Base-by-base conservation (phyloP, 306 rosid genomes). In the Potentilla sterilis region DNA sequence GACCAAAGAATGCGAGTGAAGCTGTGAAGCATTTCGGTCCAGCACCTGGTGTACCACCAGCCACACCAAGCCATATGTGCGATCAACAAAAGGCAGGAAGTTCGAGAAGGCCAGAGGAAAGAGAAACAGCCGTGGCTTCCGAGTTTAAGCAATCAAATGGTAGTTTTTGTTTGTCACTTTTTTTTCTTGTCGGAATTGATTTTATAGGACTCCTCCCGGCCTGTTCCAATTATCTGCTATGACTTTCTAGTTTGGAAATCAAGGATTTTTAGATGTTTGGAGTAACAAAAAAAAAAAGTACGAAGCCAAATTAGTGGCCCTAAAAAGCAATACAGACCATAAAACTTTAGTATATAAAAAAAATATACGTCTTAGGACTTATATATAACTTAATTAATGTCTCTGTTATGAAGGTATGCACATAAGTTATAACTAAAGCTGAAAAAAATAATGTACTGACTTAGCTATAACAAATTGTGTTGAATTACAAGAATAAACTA, bases 1-100 rank as follows among this genome's bases (percentile, higher is more conserved):
- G 89, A n/a, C 89, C 86, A 1, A 88, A 88, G 86, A 88, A 86
- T 86, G 84, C 91, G 24, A 84, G 92, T 37, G 92, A 86, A 74
- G 92, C 92, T 49, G 90, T 86, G 43, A 88, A 88, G 85, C 92
- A 88, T 82, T 88, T 88, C 14, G 92, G 92, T 15, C 85, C 88
- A 32, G 92, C 90, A 32, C 90, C 92, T 70, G 92, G 92, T 78
- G 92, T 88, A 57, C 92, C 92, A 42, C 92, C 73, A 80, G 92
- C 75, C 85, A 88, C 80, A 80, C 90, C 77, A 88, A 88, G 78
- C 92, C 92, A 21, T 86, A 84, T 74, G 84, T 86, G 10, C 87
- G 87, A 48, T 5, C n/a, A n/a, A n/a, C 88, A 3, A 84, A 80
- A 38, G 88, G 90, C 63, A 75, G 92, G 38, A 88, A 88, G 24